Base-by-base conservation (phyloP, 108 stramenopile species). In the Asterionellopsis glacialis region DNA sequence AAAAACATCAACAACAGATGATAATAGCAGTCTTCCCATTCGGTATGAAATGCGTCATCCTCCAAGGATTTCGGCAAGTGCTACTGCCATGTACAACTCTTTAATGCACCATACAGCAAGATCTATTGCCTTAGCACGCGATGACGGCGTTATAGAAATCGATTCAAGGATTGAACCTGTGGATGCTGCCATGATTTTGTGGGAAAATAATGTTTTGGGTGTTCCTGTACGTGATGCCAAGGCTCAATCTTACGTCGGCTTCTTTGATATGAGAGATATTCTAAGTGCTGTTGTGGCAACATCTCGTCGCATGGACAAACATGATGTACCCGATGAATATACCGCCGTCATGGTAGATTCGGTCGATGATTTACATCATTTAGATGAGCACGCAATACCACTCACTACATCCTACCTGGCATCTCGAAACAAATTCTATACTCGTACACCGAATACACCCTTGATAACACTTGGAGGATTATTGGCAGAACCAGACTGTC, bases 181-280 rank as follows among this genome's bases (percentile, higher is more conserved):
- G 5, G 76, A 77, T 41, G 76, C 76, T 22, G 68, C 76, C 16
- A 74, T 53, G 23, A 48, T 77, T 51, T 62, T 77, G 1, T 77
- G 76, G 76, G 57, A 73, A 16, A 53, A 69, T 25, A 69, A 74
- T 28, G 61, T 77, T 48, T 62, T 77, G 69, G 76, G 76, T 27
- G 76, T 72, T 16, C 76, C 76, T 5, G 76, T 77, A 11, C 74
- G 68, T 50, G 63, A 77, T 49, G 72, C 63, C 19, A 39, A 64
- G 28, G 42, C 49, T 24, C 64, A 77, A 70, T 51, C 58, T 0
- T 77, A 65, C 58, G 68, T 77, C 38, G 76, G 76, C 1, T 72
- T 77, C 71, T 77, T 77, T 49, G 76, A 77, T 63, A 64, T 67
- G 21, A 71, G 76, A 11, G 76, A 77, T 58, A 77, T 77, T 45